A percentile compares a stretch with the other conserved stretches of the same genome.
These are phyloP conservation scores for Boletus tylopilopsis DNA, from an alignment of 768 basidiomycete species.

Conservation along the genomic window DNA sequence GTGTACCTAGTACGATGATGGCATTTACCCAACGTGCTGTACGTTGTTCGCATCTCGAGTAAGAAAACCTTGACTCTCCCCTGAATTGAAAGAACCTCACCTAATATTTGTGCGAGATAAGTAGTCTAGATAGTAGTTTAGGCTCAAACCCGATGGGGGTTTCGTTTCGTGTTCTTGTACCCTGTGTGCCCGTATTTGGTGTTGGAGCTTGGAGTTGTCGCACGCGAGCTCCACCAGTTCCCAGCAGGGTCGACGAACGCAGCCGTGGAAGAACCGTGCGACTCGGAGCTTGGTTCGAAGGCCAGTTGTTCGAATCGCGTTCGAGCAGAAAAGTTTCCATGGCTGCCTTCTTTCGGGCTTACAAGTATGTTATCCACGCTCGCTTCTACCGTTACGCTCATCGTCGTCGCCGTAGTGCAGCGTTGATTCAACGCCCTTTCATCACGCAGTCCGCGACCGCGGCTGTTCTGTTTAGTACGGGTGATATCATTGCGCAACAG, in stretches of 20 bases:
- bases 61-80: too few species aligned
- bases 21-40: too few species aligned
- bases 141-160: too few species aligned
- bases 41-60: too few species aligned
- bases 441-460: conserved; percentile 62
- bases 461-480: conserved; percentile 64
- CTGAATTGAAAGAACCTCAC: too few species aligned
- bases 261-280: too few species aligned
- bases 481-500: conserved; percentile 86
- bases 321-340: conserved; percentile 21
- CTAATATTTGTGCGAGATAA: too few species aligned
- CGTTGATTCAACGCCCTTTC: conserved; percentile 60
- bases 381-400: not conserved
- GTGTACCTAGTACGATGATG: too few species aligned
- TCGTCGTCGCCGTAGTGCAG: conserved; percentile 40
- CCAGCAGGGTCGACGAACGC: too few species aligned
- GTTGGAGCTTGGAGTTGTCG: too few species aligned
- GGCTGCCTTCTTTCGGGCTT: conserved; percentile 42
- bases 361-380: conserved; percentile 33
- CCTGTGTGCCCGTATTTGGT: not conserved
- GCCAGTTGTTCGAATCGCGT: not conserved
- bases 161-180: too few species aligned
- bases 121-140: too few species aligned
- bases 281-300: not conserved
- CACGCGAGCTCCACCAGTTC: not conserved